These are phyloP conservation scores for Plenodomus tracheiphilus DNA, from an alignment of 2,329 filamentous ascomycete genomes.

Conservation along the genomic window DNA sequence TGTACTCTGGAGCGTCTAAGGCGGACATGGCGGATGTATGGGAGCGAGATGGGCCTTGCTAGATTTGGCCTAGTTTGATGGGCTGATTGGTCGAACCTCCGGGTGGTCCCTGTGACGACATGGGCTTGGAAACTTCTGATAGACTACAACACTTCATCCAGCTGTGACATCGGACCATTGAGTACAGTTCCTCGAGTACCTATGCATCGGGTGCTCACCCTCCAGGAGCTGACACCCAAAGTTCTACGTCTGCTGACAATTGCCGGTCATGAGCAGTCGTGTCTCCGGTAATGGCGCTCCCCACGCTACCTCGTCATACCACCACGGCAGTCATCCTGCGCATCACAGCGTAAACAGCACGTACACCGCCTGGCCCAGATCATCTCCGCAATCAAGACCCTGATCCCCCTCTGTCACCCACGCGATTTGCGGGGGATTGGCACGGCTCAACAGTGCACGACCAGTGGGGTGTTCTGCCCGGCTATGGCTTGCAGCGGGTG, in stretches of 20 bases:
- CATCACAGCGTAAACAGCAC: background rate
- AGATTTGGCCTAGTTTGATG: background rate
- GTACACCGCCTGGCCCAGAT: background rate
- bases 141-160: background rate
- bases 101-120: background rate
- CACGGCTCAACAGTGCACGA: background rate
- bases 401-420: background rate
- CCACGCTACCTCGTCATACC: background rate
- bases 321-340: background rate
- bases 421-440: conserved; percentile 3
- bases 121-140: background rate
- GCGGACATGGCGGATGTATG: background rate
- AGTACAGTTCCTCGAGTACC: background rate
- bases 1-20: background rate
- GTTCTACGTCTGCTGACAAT: background rate
- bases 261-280: background rate
- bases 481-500: background rate
- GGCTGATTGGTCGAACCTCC: background rate
- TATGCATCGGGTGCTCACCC: too few relatives aligned
- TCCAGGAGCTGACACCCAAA: background rate
- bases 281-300: background rate
- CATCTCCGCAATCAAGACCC: background rate
- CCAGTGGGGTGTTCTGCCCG: conserved; percentile 1
- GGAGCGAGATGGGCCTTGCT: background rate
- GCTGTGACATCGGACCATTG: background rate